A percentile compares a stretch with the other conserved stretches of the same genome.
These are phyloP conservation scores for Tetraselmis chui DNA, from an alignment of 139 green algal genomes.

Conservation along the genomic window DNA sequence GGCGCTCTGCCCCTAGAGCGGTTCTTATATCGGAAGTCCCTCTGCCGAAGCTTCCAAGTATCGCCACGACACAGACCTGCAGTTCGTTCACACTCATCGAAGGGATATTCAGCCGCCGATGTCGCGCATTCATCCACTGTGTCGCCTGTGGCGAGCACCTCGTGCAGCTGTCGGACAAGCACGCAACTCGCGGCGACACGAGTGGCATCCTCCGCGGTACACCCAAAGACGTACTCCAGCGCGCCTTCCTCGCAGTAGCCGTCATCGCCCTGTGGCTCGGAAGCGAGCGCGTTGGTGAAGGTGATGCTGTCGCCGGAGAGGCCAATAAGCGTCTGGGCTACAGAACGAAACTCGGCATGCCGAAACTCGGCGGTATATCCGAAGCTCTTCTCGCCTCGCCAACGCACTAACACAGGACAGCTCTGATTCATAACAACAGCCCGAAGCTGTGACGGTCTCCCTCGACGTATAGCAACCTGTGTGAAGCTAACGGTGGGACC, in stretches of 20 bases:
- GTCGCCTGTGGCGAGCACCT: not conserved
- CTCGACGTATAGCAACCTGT: too few species aligned
- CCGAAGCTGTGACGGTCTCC: too few species aligned
- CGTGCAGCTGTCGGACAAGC: not conserved
- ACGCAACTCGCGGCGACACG: not conserved
- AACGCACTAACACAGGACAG: too few species aligned
- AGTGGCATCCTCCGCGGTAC: not conserved
- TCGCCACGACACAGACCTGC: not conserved
- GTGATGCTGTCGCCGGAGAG: not conserved
- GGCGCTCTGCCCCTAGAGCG: not conserved
- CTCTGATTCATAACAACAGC: too few species aligned
- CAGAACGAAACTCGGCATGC: not conserved
- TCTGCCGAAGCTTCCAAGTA: not conserved
- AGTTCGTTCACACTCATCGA: not conserved
- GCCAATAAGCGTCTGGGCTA: not conserved
- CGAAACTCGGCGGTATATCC: not conserved
- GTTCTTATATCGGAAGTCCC: not conserved
- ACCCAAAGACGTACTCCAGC: not conserved
- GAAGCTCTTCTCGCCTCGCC: not conserved
- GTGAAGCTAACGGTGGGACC: too few species aligned
- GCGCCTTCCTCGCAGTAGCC: not conserved
- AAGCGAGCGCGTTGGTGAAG: not conserved
- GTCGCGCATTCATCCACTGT: not conserved
- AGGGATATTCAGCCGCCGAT: not conserved
- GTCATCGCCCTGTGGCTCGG: not conserved